phyloP scores from a whole-genome alignment of 495 filamentous ascomycete genomes.

The Penicillium cinerascens region DNA sequence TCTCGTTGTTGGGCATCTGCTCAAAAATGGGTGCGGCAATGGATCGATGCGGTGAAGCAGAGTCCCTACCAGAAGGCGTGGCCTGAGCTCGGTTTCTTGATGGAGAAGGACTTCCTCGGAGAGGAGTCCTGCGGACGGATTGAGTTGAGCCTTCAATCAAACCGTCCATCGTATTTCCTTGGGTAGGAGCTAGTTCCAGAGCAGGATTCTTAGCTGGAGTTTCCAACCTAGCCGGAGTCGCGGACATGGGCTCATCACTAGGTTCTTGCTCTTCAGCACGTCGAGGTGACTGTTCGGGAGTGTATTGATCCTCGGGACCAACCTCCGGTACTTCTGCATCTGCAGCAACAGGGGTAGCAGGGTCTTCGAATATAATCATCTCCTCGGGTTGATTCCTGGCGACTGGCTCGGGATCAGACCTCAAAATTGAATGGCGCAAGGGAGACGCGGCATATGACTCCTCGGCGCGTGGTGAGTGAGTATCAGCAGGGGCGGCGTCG shows the following conservation, averaged over 20 bases:
- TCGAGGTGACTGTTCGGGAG: constrained; percentile 12
- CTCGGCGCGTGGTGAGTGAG: constrained; percentile 3
- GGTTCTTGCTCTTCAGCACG: constrained; percentile 1
- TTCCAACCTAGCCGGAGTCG: background rate
- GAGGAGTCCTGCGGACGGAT: constrained; percentile 18
- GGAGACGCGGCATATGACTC: constrained; percentile 4
- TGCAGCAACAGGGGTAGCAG: constrained; percentile 23
- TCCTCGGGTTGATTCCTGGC: constrained; percentile 19
- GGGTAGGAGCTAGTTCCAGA: constrained; percentile 12
- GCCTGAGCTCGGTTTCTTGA: constrained; percentile 15
- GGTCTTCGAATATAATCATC: constrained; percentile 44
- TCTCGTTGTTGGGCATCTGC: constrained; percentile 24
- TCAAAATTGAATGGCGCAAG: constrained; percentile 1
- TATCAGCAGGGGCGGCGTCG: constrained; percentile 6
- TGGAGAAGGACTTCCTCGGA: constrained; percentile 22
- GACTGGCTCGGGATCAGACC: constrained; percentile 5
- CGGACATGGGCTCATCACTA: background rate
- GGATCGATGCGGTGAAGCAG: constrained; percentile 6
- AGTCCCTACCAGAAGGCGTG: constrained; percentile 1
- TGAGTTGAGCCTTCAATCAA: constrained; percentile 14
- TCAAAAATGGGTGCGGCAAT: background rate
- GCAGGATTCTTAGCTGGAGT: constrained; percentile 11
- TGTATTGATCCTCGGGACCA: constrained; percentile 8
- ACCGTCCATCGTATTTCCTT: background rate
- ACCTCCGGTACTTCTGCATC: constrained; percentile 2